Evolutionary conservation across 495 filamentous ascomycete species (phyloP).

Genomic region (Aspergillus ostianus): DNA sequence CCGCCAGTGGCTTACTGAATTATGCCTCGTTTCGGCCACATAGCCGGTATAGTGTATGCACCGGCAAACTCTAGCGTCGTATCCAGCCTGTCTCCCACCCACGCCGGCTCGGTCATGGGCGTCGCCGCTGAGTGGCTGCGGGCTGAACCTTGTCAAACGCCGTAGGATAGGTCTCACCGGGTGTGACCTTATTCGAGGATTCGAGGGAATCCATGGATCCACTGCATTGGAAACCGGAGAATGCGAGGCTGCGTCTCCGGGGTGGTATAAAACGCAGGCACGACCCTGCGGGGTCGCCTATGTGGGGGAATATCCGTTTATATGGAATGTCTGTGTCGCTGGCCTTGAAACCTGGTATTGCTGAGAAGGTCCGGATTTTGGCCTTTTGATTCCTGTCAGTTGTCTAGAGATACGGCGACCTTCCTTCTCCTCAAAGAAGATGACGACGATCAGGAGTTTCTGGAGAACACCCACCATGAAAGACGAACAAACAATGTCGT

Average conservation of each 20-base stretch:
- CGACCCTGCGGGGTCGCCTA: not conserved
- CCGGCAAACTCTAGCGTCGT: not conserved
- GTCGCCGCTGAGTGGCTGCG: not conserved
- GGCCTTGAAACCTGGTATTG: constrained; percentile 1
- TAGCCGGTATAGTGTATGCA: not conserved
- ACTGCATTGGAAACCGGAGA: not conserved
- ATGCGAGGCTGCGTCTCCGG: not conserved
- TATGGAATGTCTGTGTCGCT: constrained; percentile 1
- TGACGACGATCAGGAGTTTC: not conserved
- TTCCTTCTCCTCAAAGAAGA: not conserved
- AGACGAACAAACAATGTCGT: not conserved
- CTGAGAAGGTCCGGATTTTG: constrained; percentile 1
- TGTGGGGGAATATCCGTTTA: not conserved
- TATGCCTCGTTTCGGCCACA: not conserved
- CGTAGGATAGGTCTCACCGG: not conserved
- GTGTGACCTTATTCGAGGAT: not conserved
- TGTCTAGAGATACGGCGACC: not conserved
- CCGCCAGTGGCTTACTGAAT: not conserved
- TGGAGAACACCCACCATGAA: not conserved
- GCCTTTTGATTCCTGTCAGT: constrained; percentile 4
- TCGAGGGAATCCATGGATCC: not conserved
- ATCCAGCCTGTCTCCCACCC: not conserved
- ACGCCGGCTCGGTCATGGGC: too few species aligned
- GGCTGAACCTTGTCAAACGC: not conserved
- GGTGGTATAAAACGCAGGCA: not conserved